Base-by-base conservation (phyloP, 2,329 filamentous ascomycete species). In the Metarhizium guizhouense region DNA sequence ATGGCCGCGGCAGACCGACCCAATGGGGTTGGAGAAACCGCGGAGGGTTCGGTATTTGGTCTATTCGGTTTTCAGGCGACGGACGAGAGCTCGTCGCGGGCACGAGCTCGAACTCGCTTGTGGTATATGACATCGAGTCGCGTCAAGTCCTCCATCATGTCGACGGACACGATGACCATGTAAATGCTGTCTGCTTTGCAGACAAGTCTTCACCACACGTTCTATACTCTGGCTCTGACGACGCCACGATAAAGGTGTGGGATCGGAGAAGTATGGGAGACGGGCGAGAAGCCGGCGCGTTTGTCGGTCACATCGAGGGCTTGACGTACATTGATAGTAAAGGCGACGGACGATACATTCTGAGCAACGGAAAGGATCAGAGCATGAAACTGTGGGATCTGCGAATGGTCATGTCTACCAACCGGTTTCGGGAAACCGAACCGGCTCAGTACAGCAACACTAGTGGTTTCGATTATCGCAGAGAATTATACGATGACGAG, bases 311-410 rank as follows among this genome's bases (percentile, higher is more conserved):
- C 62, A 77, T 81, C 54, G 82, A 87, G 65, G 84, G 84, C 3
- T 65, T 87, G 52, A 87, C 84, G 0, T 87, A 87, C 64, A 79
- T 87, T 55, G 84, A 87, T 69, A 85, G 81, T 69, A 87, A 87
- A 65, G 83, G 83, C 53, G 84, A 87, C 65, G 84, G 84, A 4
- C 76, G 84, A 56, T 97, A 97, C 68, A 87, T 97, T 8, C 81
- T 99, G 30, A 92, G 87, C 61, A 99, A 99, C 64, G 90, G 85
- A 59, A 99, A 97, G 68, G 94, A 99, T 67, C 94, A 97, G 70
- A 93, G 86, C 47, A 95, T 95, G 83, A 97, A 97, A 72, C 79
- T 99, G 0, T 99, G 94, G 94, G 94, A 99, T 69, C 69, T 96
- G 55, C 81, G 93, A 53, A 95, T 89, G 78, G 93, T 91, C 79